phyloP scores from a whole-genome alignment of 1,284 basidiomycete species.

The Marasmius fiardii region DNA sequence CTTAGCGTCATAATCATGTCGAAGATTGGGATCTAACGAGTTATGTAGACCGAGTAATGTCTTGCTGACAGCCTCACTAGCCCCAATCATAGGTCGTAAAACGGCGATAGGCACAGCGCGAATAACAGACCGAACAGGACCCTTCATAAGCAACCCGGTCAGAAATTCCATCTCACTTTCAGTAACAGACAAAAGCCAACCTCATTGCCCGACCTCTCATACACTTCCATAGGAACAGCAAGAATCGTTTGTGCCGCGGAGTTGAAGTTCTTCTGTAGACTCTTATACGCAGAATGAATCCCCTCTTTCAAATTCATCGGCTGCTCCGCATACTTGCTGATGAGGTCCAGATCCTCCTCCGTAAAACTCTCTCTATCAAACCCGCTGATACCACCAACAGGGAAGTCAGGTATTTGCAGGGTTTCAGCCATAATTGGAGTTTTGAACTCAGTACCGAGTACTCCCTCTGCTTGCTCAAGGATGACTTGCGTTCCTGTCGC shows the following conservation, averaged over 20 bases:
- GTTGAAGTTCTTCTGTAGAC: conserved; percentile 80
- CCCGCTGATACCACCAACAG: conserved; percentile 19
- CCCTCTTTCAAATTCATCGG: conserved; percentile 84
- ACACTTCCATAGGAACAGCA: conserved; percentile 98
- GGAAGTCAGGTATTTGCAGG: conserved; percentile 42
- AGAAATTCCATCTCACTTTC: conserved; percentile 1
- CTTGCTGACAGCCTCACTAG: conserved; percentile 94
- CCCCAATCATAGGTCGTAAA: conserved; percentile 94
- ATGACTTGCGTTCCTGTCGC: conserved; percentile 98
- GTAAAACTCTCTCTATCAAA: conserved; percentile 30
- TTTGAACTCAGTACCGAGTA: conserved; percentile 79
- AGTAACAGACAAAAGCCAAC: conserved; percentile 50
- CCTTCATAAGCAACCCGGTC: conserved; percentile 48
- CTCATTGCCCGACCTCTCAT: conserved; percentile 87
- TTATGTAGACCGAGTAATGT: conserved; percentile 92
- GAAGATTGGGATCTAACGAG: conserved; percentile 77
- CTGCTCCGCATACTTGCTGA: conserved; percentile 91
- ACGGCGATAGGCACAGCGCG: conserved; percentile 97
- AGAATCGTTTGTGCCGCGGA: conserved; percentile 97
- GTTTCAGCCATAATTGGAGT: conserved; percentile 66
- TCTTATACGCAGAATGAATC: conserved; percentile 86
- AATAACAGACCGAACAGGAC: conserved; percentile 88
- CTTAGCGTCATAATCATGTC: conserved; percentile 81
- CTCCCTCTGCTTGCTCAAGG: conserved; percentile 91
- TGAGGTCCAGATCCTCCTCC: conserved; percentile 54